Evolutionary conservation across 2,329 filamentous ascomycete genomes (phyloP).

Genomic region (Sclerotiophoma versabilis): DNA sequence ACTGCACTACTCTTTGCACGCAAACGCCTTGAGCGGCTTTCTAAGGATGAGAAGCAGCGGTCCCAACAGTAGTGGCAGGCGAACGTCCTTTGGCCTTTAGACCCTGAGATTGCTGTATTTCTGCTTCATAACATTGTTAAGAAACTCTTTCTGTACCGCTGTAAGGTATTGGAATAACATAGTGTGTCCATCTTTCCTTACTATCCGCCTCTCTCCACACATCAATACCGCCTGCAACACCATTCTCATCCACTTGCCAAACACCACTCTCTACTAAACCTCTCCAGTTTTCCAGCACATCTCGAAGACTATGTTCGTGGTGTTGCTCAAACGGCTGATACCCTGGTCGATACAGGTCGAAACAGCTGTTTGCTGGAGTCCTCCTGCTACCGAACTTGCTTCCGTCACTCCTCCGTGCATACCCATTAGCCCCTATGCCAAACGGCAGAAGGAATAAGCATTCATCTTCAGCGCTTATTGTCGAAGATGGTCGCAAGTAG

Average conservation of each 20-base stretch:
- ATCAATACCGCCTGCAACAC: slow-evolving; percentile 25
- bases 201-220: slow-evolving; percentile 28
- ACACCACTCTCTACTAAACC: slow-evolving; percentile 28
- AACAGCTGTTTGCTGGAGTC: slow-evolving; percentile 4
- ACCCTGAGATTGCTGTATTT: background rate
- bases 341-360: slow-evolving; percentile 21
- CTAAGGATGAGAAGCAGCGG: background rate
- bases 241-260: slow-evolving; percentile 27
- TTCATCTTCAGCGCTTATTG: slow-evolving; percentile 16
- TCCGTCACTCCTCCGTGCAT: slow-evolving; percentile 25
- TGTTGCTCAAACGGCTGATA: slow-evolving; percentile 23
- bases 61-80: background rate
- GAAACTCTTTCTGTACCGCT: background rate
- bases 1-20: background rate
- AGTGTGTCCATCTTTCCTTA: slow-evolving; percentile 22
- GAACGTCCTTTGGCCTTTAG: background rate
- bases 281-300: slow-evolving; percentile 25
- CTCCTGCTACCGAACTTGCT: slow-evolving; percentile 16
- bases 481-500: slow-evolving; percentile 16
- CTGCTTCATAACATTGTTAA: background rate
- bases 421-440: slow-evolving; percentile 25
- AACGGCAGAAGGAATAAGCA: slow-evolving; percentile 25
- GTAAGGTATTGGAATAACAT: slow-evolving; percentile 15
- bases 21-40: background rate
- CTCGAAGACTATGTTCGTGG: slow-evolving; percentile 15